Percentiles rank a stretch among this genome's conserved stretches.
phyloP scores from a whole-genome alignment of 306 rosid species.

The Lablab purpureus region DNA sequence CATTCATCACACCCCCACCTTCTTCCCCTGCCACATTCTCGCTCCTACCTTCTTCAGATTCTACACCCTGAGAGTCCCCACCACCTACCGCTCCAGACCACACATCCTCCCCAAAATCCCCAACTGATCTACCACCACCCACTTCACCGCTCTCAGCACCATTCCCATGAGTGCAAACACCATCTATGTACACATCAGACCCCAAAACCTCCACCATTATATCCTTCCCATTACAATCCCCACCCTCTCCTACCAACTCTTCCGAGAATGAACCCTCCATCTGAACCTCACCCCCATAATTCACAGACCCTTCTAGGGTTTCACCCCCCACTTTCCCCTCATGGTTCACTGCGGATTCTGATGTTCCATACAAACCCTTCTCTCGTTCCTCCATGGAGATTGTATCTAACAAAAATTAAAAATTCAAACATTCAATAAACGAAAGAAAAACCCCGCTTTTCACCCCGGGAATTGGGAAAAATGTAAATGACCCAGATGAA shows the following conservation, averaged over 20 bases:
- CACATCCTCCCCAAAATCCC: conserved; percentile 47
- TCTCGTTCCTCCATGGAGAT: conserved; percentile 73
- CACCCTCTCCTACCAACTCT: conserved; percentile 53
- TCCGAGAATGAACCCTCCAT: conserved; percentile 48
- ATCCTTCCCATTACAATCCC: conserved; percentile 74
- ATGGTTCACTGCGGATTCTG: conserved; percentile 55
- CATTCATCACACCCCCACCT: conserved; percentile 37
- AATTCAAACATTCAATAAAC: conserved; percentile 43
- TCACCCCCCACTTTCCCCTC: conserved; percentile 54
- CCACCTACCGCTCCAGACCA: conserved; percentile 35
- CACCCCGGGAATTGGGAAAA: conserved; percentile 8
- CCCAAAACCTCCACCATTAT: conserved; percentile 83
- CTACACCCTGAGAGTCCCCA: conserved; percentile 48
- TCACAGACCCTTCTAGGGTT: conserved; percentile 52
- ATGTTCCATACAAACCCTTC: conserved; percentile 54
- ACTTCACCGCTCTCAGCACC: conserved; percentile 49
- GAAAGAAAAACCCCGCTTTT: background rate
- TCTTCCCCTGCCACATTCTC: conserved; percentile 35
- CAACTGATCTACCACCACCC: conserved; percentile 42
- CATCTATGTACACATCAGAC: conserved; percentile 81
- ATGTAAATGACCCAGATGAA: conserved; percentile 55
- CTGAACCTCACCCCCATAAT: conserved; percentile 36
- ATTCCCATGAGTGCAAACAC: conserved; percentile 67
- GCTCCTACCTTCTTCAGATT: conserved; percentile 39
- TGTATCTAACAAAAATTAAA: conserved; percentile 51